Percentiles rank a stretch among this genome's conserved stretches.
Evolutionary conservation across 129 eudicot genomes (phyloP).

Genomic region (Artemisia argyi): DNA sequence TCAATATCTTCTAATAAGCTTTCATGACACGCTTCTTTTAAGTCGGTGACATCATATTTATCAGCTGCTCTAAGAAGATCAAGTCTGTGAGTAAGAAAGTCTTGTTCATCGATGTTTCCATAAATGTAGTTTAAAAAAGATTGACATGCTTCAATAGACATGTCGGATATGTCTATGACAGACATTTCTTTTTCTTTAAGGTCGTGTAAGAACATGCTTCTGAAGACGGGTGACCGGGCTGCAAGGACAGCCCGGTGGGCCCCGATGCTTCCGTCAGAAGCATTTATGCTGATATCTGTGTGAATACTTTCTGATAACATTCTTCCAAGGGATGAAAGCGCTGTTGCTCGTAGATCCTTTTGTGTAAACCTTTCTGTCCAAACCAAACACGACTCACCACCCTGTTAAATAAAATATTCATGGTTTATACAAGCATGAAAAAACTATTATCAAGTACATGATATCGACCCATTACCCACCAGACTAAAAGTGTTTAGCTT

Average conservation of each 20-base stretch:
- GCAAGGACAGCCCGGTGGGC: conserved; percentile 97
- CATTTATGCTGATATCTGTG: conserved; percentile 75
- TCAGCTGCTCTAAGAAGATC: conserved; percentile 90
- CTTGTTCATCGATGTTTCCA: conserved; percentile 56
- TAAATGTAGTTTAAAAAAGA: conserved; percentile 74
- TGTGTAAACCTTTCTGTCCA: conserved; percentile 61
- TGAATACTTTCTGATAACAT: conserved; percentile 88
- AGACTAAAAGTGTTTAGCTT: conserved; percentile 12
- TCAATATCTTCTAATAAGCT: conserved; percentile 88
- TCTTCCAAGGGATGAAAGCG: conserved; percentile 61
- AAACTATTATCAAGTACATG: background rate
- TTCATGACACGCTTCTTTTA: conserved; percentile 87
- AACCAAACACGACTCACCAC: conserved; percentile 68
- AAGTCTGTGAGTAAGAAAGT: conserved; percentile 68
- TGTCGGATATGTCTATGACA: conserved; percentile 72
- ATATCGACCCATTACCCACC: conserved; percentile 20
- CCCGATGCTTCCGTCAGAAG: conserved; percentile 69
- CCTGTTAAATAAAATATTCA: conserved; percentile 39
- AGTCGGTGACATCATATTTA: conserved; percentile 75
- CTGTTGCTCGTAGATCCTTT: conserved; percentile 51
- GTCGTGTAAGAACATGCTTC: conserved; percentile 89
- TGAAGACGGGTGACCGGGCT: conserved; percentile 84
- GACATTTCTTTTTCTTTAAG: conserved; percentile 84
- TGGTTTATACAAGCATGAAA: too few species aligned
- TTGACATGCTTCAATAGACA: conserved; percentile 79